Base-by-base conservation (phyloP, 23 red algal genomes). In the Chondrus crispus region DNA sequence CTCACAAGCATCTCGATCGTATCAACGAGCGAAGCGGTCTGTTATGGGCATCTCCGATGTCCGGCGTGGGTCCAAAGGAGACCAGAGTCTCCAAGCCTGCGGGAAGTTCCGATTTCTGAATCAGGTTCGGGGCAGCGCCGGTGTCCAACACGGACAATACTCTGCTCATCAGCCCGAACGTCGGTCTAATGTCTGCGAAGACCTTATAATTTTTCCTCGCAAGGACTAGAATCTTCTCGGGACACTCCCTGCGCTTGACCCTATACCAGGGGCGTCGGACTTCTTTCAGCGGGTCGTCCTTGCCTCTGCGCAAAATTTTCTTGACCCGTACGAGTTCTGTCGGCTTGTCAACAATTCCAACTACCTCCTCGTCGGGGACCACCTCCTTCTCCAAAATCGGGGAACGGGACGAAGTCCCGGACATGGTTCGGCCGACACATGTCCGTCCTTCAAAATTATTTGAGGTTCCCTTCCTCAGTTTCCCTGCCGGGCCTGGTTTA, bases 31-130 rank as follows among this genome's bases (percentile, higher is more conserved):
- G 41, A 0, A 85, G 63, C 60, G 81, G 41, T 48, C n/a, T 68
- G 46, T 68, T 85, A 41, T 69, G 41, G 22, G 33, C 81, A 46
- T 85, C 81, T 0, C 52, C 29, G 60, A 85, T 62, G 18, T 72
- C 60, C 3, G 37, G 1, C 37, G 63, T 37, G 38, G 48, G 22
- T 62, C 37, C 52, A 14, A 54, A 39, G 52, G 30, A 42, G 80
- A 57, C 43, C 48, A 9, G 22, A 32, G 46, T 16, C 49, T 54
- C 12, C 26, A 77, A 77, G n/a, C 38, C 71, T 24, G 32, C 71
- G 8, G 71, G 71, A 38, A 77, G 71, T 48, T 77, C 71, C 10
- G 29, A 39, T 48, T 60, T 84, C 53, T 37, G 10, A 1, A 77
- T 77, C 29, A 77, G 43, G 26, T 77, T 77, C 29, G 71, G 71